phyloP scores from a whole-genome alignment of 805 yeast genomes.

The Ogataea nonfermentans region DNA sequence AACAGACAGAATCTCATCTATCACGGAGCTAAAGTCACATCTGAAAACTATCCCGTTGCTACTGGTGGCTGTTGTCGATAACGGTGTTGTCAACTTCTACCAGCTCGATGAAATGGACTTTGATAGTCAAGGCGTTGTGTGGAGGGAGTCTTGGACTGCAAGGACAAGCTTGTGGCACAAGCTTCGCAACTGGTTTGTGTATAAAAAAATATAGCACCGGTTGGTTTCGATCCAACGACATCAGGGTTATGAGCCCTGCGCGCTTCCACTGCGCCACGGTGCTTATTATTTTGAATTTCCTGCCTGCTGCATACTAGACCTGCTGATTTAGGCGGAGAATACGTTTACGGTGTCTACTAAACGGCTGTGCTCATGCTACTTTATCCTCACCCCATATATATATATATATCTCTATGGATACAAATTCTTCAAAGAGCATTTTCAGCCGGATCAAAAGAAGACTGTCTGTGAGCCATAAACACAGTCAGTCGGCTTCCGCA shows the following conservation, averaged over 20 bases:
- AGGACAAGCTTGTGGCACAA: not conserved
- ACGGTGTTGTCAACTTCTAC: constrained; percentile 72
- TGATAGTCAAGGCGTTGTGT: constrained; percentile 26
- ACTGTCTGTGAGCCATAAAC: constrained; percentile 1
- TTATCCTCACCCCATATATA: not conserved
- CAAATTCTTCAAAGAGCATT: not conserved
- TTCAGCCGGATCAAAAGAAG: constrained; percentile 2
- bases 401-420: constrained; percentile 2
- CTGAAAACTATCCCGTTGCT: constrained; percentile 51
- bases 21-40: constrained; percentile 38
- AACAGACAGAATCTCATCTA: constrained; percentile 45
- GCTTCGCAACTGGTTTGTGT: not conserved
- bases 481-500: constrained; percentile 9
- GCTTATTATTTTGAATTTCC: constrained; percentile 40
- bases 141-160: constrained; percentile 26
- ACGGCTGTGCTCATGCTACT: no score
- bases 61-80: constrained; percentile 69
- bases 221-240: constrained; percentile 96
- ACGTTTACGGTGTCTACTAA: no score
- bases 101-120: constrained; percentile 49
- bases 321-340: no score
- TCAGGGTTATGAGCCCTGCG: constrained; percentile 99
- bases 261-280: constrained; percentile 99
- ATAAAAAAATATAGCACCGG: constrained; percentile 70
- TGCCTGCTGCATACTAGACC: not conserved